Base-by-base conservation (phyloP, 768 basidiomycete genomes). In the Wakefieldia striispora region DNA sequence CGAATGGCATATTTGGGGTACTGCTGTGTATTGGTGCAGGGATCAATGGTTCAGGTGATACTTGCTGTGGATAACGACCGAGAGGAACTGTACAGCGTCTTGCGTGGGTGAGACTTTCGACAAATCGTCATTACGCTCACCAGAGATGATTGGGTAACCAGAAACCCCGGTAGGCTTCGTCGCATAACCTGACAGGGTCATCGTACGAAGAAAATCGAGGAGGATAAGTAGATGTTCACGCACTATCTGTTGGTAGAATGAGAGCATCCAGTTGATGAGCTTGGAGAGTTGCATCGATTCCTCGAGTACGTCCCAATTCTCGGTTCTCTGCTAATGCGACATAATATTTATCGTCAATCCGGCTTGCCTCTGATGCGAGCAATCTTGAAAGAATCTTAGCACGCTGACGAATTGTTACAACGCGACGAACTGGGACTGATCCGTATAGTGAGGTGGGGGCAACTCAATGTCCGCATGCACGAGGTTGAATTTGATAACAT, bases 141-240 rank as follows among this genome's bases (percentile, higher is more conserved):
- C 82, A 20, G 84, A 83, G 33, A 84, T 70, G 45, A 84, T 80
- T 2, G 84, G 84, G 55, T 84, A 85, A 8, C 83, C 84, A 5
- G 81, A 79, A 47, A 84, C 76, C 4, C 82, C 84, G 66, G 66
- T 59, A 4, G 67, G 57, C 16, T 53, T 61, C 0, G 70, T 67
- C 6, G 70, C 66, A 23, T 63, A 55, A 26, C 64, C 64, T 68
- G 35, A 27, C 9, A 33, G 33, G 38, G 21, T 23, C 14, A 24
- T 19, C 21, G 11, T 6, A 2, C 43, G 19, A 44, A 29, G 46
- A 31, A 10, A 14, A 16, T 13, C 6, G 14, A 1, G 9, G 19
- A 24, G 16, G 33, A n/a, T n/a, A 4, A 26, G 13, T 6, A 21
- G 27, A 35, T 16, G 36, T 50, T 10, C 36, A 47, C 63, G 43